A percentile compares a stretch with the other conserved stretches of the same genome.
Evolutionary conservation across 805 yeast genomes (phyloP).

Genomic region (Candida alai): DNA sequence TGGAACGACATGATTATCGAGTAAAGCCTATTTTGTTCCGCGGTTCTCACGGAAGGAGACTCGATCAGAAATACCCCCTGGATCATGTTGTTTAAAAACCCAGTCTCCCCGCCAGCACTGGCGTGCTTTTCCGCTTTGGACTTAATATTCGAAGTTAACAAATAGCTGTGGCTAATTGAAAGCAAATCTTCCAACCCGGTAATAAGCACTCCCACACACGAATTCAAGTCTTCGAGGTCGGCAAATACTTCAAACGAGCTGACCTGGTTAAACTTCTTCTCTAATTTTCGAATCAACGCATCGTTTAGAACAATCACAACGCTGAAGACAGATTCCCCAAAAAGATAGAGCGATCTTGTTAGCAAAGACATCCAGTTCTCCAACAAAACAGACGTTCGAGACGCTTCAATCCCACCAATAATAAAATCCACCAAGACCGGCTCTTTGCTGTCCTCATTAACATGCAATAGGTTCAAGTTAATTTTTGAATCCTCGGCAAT

Average conservation of each 20-base stretch:
- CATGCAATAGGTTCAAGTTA: slow-evolving; percentile 25
- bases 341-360: slow-evolving; percentile 47
- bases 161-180: slow-evolving; percentile 52
- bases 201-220: slow-evolving; percentile 42
- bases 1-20: slow-evolving; percentile 62
- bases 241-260: slow-evolving; percentile 13
- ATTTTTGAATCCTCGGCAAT: slow-evolving; percentile 26
- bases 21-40: slow-evolving; percentile 50
- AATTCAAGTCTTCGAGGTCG: slow-evolving; percentile 33
- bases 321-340: slow-evolving; percentile 51
- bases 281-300: slow-evolving; percentile 41
- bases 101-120: slow-evolving; percentile 13
- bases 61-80: slow-evolving; percentile 79
- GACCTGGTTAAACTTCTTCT: slow-evolving; percentile 25
- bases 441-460: slow-evolving; percentile 27
- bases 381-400: slow-evolving; percentile 40
- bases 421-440: slow-evolving; percentile 42
- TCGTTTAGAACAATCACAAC: slow-evolving; percentile 53
- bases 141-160: slow-evolving; percentile 32
- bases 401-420: slow-evolving; percentile 44
- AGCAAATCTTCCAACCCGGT: slow-evolving; percentile 68
- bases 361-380: slow-evolving; percentile 50
- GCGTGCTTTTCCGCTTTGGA: slow-evolving; percentile 13
- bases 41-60: slow-evolving; percentile 49
- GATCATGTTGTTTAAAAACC: slow-evolving; percentile 60